These are phyloP conservation scores for Lachnellula willkommii DNA, from an alignment of 2,329 filamentous ascomycete species.

Conservation along the genomic window DNA sequence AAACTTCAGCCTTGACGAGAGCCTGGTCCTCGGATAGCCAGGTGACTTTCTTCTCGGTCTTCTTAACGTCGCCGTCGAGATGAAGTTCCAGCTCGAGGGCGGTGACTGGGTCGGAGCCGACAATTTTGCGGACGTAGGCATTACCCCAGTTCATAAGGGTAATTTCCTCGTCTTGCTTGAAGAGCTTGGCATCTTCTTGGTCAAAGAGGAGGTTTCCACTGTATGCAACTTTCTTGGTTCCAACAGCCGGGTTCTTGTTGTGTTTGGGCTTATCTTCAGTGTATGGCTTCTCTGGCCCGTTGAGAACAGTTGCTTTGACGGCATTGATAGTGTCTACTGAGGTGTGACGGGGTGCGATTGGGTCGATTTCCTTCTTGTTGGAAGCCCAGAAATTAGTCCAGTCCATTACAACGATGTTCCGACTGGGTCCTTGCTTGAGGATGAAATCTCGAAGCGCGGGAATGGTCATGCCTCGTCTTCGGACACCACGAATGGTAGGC, in stretches of 20 bases:
- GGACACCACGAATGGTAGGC: constrained; percentile 76
- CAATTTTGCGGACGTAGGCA: constrained; percentile 67
- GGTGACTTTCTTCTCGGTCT: constrained; percentile 93
- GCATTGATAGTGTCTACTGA: constrained; percentile 65
- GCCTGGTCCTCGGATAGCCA: constrained; percentile 80
- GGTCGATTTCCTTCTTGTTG: constrained; percentile 83
- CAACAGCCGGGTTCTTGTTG: constrained; percentile 80
- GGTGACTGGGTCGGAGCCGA: constrained; percentile 55
- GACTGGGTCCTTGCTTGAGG: constrained; percentile 74
- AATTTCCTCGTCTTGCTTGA: constrained; percentile 82
- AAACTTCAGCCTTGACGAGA: constrained; percentile 75
- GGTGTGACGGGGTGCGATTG: constrained; percentile 67
- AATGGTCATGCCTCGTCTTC: constrained; percentile 73
- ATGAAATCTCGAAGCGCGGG: constrained; percentile 78
- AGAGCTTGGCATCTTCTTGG: constrained; percentile 76
- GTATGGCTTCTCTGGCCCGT: constrained; percentile 56
- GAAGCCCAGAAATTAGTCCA: constrained; percentile 65
- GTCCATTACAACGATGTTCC: constrained; percentile 79
- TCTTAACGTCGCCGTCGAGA: constrained; percentile 87
- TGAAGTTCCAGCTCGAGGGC: constrained; percentile 79
- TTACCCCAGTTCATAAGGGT: constrained; percentile 98
- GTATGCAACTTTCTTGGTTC: constrained; percentile 79
- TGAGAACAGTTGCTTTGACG: constrained; percentile 65
- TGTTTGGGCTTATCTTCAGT: constrained; percentile 79
- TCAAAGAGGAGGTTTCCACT: constrained; percentile 73